Conservation (phyloP, 2,329 filamentous ascomycete genomes). For the Fusarium sp. region DNA sequence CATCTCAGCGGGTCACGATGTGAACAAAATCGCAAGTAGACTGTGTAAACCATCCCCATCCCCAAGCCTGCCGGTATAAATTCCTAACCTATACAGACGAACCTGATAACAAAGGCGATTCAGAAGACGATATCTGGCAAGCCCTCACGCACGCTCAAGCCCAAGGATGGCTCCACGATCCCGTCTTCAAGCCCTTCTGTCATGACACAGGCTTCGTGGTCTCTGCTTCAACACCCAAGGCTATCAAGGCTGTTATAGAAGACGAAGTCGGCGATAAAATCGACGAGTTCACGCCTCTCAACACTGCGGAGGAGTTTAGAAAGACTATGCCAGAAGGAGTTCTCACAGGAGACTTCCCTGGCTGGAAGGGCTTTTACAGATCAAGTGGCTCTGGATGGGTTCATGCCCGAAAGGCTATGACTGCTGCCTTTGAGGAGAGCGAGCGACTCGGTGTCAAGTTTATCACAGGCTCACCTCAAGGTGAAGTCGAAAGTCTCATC, state of each 20-base stretch:
- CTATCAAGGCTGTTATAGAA: conserved; percentile 18
- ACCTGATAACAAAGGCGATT: conserved; percentile 3
- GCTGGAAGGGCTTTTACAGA: conserved; percentile 30
- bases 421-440: conserved; percentile 28
- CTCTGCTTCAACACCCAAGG: conserved; percentile 19
- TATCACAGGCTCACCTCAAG: conserved; percentile 16
- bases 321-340: conserved; percentile 28
- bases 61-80: fast-evolving
- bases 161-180: conserved; percentile 29
- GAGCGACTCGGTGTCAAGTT: conserved; percentile 22
- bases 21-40: conserved; percentile 27
- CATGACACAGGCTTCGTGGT: conserved; percentile 30
- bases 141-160: conserved; percentile 3
- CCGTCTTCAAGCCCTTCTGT: conserved; percentile 14
- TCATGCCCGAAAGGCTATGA: conserved; percentile 31
- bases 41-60: neutral
- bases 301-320: conserved; percentile 22
- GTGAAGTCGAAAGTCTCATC: neutral
- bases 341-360: conserved; percentile 20
- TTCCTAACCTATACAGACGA: neutral
- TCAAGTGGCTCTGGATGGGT: conserved; percentile 26
- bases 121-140: conserved; percentile 13
- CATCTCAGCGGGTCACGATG: conserved; percentile 31
- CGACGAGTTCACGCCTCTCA: conserved; percentile 12
- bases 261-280: conserved; percentile 24